Conservation (phyloP, 106 monocot genomes). For the Allium cepa region DNA sequence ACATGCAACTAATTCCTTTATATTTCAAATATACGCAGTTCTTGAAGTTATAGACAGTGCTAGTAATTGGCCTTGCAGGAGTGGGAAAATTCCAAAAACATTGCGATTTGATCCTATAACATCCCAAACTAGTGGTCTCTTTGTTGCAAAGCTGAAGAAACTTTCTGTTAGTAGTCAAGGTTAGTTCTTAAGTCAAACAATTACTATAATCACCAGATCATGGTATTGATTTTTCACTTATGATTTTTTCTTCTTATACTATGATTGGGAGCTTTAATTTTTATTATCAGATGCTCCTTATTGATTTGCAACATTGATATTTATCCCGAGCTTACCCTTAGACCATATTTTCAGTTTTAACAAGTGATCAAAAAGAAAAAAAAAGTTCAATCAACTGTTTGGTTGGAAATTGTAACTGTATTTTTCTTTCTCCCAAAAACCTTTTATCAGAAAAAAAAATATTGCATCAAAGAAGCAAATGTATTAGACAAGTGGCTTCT, state of each 20-base stretch:
- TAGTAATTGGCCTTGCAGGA: slow-evolving; percentile 66
- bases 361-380: neutral
- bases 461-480: too few relatives aligned
- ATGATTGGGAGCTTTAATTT: neutral
- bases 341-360: neutral
- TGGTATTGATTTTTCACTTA: neutral
- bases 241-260: neutral
- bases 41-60: slow-evolving; percentile 48
- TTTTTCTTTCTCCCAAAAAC: too few relatives aligned
- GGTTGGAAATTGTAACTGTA: too few relatives aligned
- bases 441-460: too few relatives aligned
- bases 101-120: slow-evolving; percentile 78
- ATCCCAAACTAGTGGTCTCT: slow-evolving; percentile 87
- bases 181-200: neutral
- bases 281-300: neutral
- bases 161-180: slow-evolving; percentile 14
- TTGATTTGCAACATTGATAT: neutral
- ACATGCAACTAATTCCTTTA: neutral
- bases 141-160: slow-evolving; percentile 78
- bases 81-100: slow-evolving; percentile 61
- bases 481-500: too few relatives aligned
- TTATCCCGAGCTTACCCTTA: neutral
- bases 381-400: too few relatives aligned
- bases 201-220: neutral
- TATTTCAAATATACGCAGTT: slow-evolving; percentile 20